Conservation (phyloP, 2,329 filamentous ascomycete genomes). For the Alternaria triticimaculans region DNA sequence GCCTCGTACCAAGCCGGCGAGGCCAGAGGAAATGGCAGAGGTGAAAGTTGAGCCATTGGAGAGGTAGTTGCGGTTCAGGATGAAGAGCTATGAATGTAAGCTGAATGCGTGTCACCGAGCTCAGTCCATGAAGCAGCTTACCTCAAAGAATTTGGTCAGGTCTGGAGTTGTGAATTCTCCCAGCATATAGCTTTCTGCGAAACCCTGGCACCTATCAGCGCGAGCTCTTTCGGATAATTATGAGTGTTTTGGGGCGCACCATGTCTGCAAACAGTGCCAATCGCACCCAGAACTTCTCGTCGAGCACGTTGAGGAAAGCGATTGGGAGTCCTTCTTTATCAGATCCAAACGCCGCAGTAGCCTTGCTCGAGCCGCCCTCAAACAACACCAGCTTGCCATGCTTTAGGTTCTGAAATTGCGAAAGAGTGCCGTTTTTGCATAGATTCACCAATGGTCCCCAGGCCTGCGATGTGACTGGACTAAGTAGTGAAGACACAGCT, state of each 20-base stretch:
- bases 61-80: slow-evolving; percentile 69
- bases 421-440: slow-evolving; percentile 55
- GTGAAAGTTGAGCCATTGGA: slow-evolving; percentile 69
- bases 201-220: slow-evolving; percentile 55
- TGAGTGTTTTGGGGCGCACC: slow-evolving; percentile 46
- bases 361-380: slow-evolving; percentile 52
- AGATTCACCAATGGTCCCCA: slow-evolving; percentile 57
- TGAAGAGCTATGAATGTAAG: slow-evolving; percentile 65
- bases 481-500: slow-evolving; percentile 50
- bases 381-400: slow-evolving; percentile 55
- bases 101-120: not conserved
- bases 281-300: slow-evolving; percentile 74
- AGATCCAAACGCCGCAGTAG: slow-evolving; percentile 52
- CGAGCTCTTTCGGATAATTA: not conserved
- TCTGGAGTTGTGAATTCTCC: slow-evolving; percentile 72
- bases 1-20: slow-evolving; percentile 61
- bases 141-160: slow-evolving; percentile 72
- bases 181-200: slow-evolving; percentile 76
- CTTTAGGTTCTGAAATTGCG: slow-evolving; percentile 55
- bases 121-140: slow-evolving; percentile 35
- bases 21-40: slow-evolving; percentile 63
- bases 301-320: slow-evolving; percentile 66
- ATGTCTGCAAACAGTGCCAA: slow-evolving; percentile 74
- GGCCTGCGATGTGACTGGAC: slow-evolving; percentile 53
- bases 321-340: slow-evolving; percentile 51